phyloP scores from a whole-genome alignment of 345 rosid species.

The Brassica rapa region DNA sequence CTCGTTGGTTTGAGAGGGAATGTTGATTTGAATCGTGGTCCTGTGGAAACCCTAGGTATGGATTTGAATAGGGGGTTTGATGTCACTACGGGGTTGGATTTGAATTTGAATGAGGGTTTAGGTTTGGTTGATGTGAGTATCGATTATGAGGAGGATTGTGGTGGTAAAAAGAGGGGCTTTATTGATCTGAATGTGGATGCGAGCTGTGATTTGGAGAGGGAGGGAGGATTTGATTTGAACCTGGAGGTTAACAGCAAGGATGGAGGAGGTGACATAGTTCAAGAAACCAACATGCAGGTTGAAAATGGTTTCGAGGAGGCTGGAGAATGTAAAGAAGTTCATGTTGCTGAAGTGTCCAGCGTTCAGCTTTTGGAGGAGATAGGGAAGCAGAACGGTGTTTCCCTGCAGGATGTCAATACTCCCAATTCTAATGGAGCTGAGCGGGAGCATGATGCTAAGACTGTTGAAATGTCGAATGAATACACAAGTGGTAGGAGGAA shows the following conservation, averaged over 20 bases:
- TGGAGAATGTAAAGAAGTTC: slow-evolving; percentile 46
- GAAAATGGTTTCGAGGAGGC: background rate
- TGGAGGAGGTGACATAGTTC: slow-evolving; percentile 31
- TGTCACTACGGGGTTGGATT: slow-evolving; percentile 24
- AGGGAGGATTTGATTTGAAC: slow-evolving; percentile 72
- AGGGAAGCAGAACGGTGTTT: slow-evolving; percentile 37
- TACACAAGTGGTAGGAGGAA: slow-evolving; percentile 49
- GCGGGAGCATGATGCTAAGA: slow-evolving; percentile 31
- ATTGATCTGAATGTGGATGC: slow-evolving; percentile 29
- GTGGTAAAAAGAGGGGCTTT: slow-evolving; percentile 44
- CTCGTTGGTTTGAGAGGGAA: slow-evolving; percentile 41
- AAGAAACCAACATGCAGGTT: slow-evolving; percentile 34
- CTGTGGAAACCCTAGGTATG: slow-evolving; percentile 41
- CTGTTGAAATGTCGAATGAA: slow-evolving; percentile 17
- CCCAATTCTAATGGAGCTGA: slow-evolving; percentile 26
- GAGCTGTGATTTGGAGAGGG: background rate
- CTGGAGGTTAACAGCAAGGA: slow-evolving; percentile 44
- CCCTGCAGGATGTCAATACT: slow-evolving; percentile 16
- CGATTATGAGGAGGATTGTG: slow-evolving; percentile 27
- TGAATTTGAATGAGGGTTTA: slow-evolving; percentile 56
- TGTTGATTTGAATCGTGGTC: slow-evolving; percentile 43
- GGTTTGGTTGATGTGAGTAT: slow-evolving; percentile 37
- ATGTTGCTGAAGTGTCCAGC: slow-evolving; percentile 43
- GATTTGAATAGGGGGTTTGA: slow-evolving; percentile 51
- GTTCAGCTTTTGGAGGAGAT: slow-evolving; percentile 41